A percentile compares a stretch with the other conserved stretches of the same genome.
phyloP scores from a whole-genome alignment of 2,329 filamentous ascomycete species.

The Botryotinia convoluta region DNA sequence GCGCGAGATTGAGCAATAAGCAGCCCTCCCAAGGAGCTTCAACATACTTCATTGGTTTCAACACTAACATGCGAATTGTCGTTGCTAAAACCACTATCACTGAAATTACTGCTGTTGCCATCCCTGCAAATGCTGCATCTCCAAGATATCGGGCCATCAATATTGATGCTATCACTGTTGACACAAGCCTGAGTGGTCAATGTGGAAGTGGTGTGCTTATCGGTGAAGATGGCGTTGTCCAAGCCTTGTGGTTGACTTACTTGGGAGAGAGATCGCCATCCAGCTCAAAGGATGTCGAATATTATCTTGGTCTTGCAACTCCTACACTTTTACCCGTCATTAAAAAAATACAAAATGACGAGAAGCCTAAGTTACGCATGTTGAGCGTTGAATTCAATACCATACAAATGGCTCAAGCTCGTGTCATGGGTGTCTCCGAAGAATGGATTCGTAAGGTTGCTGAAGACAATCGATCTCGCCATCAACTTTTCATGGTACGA shows the following conservation, averaged over 20 bases:
- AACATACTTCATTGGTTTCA: slow-evolving; percentile 97
- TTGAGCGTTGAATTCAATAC: slow-evolving; percentile 92
- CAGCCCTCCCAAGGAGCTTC: slow-evolving; percentile 89
- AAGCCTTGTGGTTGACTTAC: slow-evolving; percentile 95
- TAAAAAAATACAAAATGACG: slow-evolving; percentile 75
- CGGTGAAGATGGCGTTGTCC: slow-evolving; percentile 84
- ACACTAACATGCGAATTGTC: slow-evolving; percentile 89
- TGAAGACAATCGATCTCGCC: slow-evolving; percentile 81
- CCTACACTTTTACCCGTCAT: slow-evolving; percentile 88
- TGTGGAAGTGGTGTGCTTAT: slow-evolving; percentile 94
- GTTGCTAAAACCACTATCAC: slow-evolving; percentile 93
- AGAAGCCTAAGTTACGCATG: slow-evolving; percentile 80
- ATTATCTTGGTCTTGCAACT: slow-evolving; percentile 88
- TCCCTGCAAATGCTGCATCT: slow-evolving; percentile 87
- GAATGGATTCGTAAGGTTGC: slow-evolving; percentile 94
- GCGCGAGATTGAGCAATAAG: slow-evolving; percentile 76
- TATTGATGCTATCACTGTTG: slow-evolving; percentile 93
- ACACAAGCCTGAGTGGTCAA: slow-evolving; percentile 85
- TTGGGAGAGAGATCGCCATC: slow-evolving; percentile 81
- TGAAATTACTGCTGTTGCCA: slow-evolving; percentile 94
- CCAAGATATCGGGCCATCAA: slow-evolving; percentile 94
- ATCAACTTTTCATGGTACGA: slow-evolving; percentile 97
- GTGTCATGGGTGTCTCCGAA: slow-evolving; percentile 94
- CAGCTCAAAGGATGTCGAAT: slow-evolving; percentile 87
- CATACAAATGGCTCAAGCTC: slow-evolving; percentile 94